Evolutionary conservation across 2,329 filamentous ascomycete genomes (phyloP), one percentile per base, ranked within the genome.

Genomic region (Epichloe typhina): DNA sequence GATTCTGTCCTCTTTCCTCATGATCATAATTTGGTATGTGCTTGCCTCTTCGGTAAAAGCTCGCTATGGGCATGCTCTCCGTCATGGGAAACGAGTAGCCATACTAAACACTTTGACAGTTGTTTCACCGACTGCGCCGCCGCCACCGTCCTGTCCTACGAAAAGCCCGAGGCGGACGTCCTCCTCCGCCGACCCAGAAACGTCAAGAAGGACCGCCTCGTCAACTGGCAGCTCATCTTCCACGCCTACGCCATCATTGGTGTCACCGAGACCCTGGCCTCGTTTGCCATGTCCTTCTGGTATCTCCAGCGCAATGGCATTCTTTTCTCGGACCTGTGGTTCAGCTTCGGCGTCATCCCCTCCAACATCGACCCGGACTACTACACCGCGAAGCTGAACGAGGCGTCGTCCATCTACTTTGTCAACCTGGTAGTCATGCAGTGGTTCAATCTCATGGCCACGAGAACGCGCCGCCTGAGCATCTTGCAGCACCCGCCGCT

Each of bases 391-490:
- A 73, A 77, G 54, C 67, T 84, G 23, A 83, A 82, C 55, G 73
- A 77, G 53, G 84, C 83, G 0, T 83, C 78, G 38, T 85, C 81
- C 15, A 82, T 91, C 53, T 90, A 90, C 65, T 90, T 90, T 58
- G 77, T 89, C 57, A 90, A 83, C 53, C 69, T 91, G 21, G 86
- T 91, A 2, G 81, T 90, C 46, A 88, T 90, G 84, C 83, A 87
- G 72, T 83, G 82, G 72, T 88, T 88, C 71, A 87, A 84, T 61
- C 71, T 89, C 4, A 75, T 89, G 60, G 80, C 81, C 1, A 73
- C 86, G 5, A 74, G 84, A 15, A 90, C 80, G 1, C 72, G 82
- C 1, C 72, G 78, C 1, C 71, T 84, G 21, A 78, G 77, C 50
- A 77, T 90, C 55, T 81, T 90, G 63, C 82, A 87, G 61, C 84